A percentile compares a stretch with the other conserved stretches of the same genome.
Evolutionary conservation across 139 green algal species (phyloP).

Genomic region (Astrephomene gubernaculifera): DNA sequence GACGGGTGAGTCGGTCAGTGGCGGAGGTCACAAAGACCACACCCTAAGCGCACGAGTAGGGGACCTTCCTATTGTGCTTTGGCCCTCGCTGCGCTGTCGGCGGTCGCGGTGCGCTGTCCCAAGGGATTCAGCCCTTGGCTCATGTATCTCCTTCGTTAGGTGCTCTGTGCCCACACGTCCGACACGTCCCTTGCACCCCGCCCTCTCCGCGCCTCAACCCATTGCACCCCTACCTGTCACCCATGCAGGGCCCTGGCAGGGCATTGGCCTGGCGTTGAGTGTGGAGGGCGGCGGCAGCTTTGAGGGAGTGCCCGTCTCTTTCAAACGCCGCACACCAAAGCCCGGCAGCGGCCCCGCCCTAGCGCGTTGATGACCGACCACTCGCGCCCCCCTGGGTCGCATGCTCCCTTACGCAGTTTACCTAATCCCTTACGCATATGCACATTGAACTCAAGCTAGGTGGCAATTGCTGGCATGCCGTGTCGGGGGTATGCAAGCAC

Average conservation of each 20-base stretch:
- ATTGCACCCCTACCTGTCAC: background rate
- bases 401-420: too few species aligned
- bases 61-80: background rate
- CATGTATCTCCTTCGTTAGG: background rate
- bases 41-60: background rate
- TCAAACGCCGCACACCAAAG: constrained; percentile 19
- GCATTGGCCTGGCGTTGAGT: constrained; percentile 68
- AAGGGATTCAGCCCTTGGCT: background rate
- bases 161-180: too few species aligned
- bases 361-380: too few species aligned
- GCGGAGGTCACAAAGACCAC: background rate
- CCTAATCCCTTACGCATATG: too few species aligned
- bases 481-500: too few species aligned
- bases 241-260: constrained; percentile 57
- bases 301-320: constrained; percentile 41
- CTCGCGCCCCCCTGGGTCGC: too few species aligned
- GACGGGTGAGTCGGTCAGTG: background rate
- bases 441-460: too few species aligned
- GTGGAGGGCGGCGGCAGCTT: constrained; percentile 48
- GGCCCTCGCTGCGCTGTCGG: background rate
- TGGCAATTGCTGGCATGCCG: too few species aligned
- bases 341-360: too few species aligned
- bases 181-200: too few species aligned
- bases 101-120: background rate
- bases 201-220: background rate